phyloP scores from a whole-genome alignment of 164 flowering plant genomes.

The Brasenia schreberi region DNA sequence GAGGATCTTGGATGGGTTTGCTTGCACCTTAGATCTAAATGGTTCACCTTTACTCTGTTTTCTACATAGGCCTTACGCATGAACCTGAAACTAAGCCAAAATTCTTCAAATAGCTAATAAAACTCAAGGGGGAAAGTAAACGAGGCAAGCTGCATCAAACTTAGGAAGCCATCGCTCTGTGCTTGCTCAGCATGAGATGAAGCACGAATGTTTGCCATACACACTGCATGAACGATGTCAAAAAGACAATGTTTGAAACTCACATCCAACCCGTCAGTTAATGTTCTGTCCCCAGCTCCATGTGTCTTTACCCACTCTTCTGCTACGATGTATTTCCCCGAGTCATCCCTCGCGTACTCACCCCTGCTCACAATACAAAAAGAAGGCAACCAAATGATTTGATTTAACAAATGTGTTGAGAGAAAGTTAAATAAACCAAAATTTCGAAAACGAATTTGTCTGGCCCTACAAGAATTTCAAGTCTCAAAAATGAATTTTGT shows the following conservation, averaged over 20 bases:
- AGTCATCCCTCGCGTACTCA: constrained; percentile 64
- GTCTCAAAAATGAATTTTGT: too few relatives aligned
- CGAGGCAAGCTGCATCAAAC: not conserved
- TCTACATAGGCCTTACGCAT: too few relatives aligned
- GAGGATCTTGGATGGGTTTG: too few relatives aligned
- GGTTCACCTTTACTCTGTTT: too few relatives aligned
- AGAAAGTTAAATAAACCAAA: not conserved
- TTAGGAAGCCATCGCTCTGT: not conserved
- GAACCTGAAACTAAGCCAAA: not conserved
- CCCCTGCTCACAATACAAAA: constrained; percentile 31
- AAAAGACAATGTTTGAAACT: not conserved
- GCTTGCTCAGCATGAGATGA: not conserved
- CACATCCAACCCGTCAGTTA: constrained; percentile 84
- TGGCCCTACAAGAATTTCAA: not conserved
- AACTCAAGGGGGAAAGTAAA: not conserved
- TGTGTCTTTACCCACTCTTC: constrained; percentile 71
- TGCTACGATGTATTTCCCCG: constrained; percentile 72
- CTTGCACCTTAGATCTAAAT: too few relatives aligned
- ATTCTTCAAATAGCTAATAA: not conserved
- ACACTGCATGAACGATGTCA: not conserved
- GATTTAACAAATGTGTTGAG: not conserved
- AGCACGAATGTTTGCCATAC: not conserved
- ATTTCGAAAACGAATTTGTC: not conserved
- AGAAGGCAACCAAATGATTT: not conserved
- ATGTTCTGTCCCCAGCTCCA: constrained; percentile 81